Percentiles rank a stretch among this genome's conserved stretches.
Evolutionary conservation across 768 basidiomycete species (phyloP).

Genomic region (Russula lepida): DNA sequence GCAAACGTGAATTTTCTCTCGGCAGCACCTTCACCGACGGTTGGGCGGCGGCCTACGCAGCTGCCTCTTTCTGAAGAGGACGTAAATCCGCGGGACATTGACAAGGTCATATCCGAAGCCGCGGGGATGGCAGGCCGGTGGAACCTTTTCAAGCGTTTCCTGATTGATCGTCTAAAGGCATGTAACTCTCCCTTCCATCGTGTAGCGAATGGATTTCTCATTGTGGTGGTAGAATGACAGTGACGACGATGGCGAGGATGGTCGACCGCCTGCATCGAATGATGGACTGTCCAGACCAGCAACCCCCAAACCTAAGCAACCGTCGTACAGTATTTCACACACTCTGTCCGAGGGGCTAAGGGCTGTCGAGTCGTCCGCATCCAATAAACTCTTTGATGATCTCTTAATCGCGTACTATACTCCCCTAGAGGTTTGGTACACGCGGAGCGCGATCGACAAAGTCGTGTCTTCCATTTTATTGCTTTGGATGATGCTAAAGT

Average conservation of each 20-base stretch:
- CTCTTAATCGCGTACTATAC: slow-evolving; percentile 70
- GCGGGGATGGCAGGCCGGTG: slow-evolving; percentile 88
- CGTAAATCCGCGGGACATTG: slow-evolving; percentile 84
- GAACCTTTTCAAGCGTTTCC: slow-evolving; percentile 84
- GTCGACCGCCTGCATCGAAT: neutral
- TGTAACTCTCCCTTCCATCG: slow-evolving; percentile 10
- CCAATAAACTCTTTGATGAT: slow-evolving; percentile 52
- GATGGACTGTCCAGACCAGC: neutral
- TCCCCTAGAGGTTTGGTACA: slow-evolving; percentile 90
- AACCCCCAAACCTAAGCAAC: neutral
- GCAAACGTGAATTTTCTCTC: slow-evolving; percentile 25
- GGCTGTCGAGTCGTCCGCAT: slow-evolving; percentile 42
- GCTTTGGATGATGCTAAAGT: neutral
- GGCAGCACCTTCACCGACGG: slow-evolving; percentile 9
- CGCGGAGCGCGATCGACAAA: slow-evolving; percentile 79
- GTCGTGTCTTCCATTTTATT: slow-evolving; percentile 31
- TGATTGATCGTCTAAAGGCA: slow-evolving; percentile 66
- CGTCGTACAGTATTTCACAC: neutral
- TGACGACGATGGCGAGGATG: neutral
- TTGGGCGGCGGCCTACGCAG: slow-evolving; percentile 4
- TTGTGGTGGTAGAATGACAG: neutral
- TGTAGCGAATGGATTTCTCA: neutral
- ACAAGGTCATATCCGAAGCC: slow-evolving; percentile 80
- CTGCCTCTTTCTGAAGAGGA: slow-evolving; percentile 39
- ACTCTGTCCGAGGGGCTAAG: slow-evolving; percentile 16